These are phyloP conservation scores for Melastoma candidum DNA, from an alignment of 441 rosid genomes.

Conservation along the genomic window DNA sequence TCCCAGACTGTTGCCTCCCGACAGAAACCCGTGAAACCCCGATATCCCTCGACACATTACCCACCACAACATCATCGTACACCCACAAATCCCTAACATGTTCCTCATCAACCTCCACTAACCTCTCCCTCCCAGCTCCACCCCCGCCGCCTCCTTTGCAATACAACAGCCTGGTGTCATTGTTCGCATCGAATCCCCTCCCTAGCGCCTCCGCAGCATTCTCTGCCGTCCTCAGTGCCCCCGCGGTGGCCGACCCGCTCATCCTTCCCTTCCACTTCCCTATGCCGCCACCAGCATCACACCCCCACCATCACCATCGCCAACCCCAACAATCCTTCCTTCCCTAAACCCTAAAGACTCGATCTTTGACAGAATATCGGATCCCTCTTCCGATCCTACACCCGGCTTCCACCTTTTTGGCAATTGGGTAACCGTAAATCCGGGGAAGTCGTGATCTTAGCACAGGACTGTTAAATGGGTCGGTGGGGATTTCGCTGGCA, in stretches of 20 bases:
- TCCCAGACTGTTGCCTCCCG: slow-evolving; percentile 41
- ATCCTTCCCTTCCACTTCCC: too few species aligned
- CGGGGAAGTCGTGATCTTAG: too few species aligned
- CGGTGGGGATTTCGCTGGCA: too few species aligned
- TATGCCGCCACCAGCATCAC: too few species aligned
- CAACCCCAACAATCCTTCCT: too few species aligned
- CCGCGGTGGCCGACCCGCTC: slow-evolving; percentile 10
- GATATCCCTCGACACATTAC: slow-evolving; percentile 48
- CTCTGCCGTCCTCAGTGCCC: slow-evolving; percentile 44
- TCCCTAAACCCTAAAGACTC: too few species aligned
- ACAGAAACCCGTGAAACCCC: slow-evolving; percentile 20
- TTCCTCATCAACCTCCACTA: slow-evolving; percentile 50
- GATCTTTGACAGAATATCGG: too few species aligned
- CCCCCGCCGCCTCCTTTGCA: slow-evolving; percentile 56
- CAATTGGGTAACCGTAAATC: too few species aligned
- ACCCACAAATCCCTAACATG: slow-evolving; percentile 39
- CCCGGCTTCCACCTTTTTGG: too few species aligned
- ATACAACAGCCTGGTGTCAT: slow-evolving; percentile 58
- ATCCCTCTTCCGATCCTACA: too few species aligned
- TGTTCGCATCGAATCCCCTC: slow-evolving; percentile 68
- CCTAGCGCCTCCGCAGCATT: slow-evolving; percentile 61
- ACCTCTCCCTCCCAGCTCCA: slow-evolving; percentile 40
- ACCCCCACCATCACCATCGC: too few species aligned
- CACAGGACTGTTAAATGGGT: too few species aligned
- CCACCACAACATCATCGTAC: slow-evolving; percentile 27